Conservation (phyloP, 2,329 filamentous ascomycete genomes). For the Atkinsonella texensis region DNA sequence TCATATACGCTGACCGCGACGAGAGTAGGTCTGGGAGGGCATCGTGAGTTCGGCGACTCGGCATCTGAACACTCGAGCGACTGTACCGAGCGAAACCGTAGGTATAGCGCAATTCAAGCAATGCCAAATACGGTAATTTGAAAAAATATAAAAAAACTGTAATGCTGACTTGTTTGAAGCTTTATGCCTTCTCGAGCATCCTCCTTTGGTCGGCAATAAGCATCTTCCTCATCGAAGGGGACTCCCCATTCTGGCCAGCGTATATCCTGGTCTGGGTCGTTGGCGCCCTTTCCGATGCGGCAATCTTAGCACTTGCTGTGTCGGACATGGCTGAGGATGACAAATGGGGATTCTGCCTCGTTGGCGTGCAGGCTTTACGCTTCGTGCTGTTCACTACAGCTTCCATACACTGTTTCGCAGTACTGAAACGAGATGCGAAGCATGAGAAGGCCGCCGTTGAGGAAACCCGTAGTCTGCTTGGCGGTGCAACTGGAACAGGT, state of each 20-base stretch:
- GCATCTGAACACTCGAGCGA: neutral
- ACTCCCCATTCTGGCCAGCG: slow-evolving; percentile 7
- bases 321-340: neutral
- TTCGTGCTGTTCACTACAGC: neutral
- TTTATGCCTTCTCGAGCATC: slow-evolving; percentile 5
- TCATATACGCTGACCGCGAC: neutral
- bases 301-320: neutral
- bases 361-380: neutral
- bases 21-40: slow-evolving; percentile 2
- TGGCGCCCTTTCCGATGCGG: slow-evolving; percentile 3
- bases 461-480: slow-evolving; percentile 4
- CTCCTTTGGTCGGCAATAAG: slow-evolving; percentile 6
- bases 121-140: too few species aligned
- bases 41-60: neutral
- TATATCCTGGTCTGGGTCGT: slow-evolving; percentile 5
- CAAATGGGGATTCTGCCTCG: neutral
- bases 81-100: slow-evolving; percentile 1
- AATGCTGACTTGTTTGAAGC: neutral
- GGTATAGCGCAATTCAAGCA: neutral
- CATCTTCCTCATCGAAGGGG: slow-evolving; percentile 6
- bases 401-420: neutral
- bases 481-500: neutral
- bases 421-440: neutral
- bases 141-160: neutral
- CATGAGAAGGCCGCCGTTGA: neutral